Base-by-base conservation (phyloP, 2,329 filamentous ascomycete genomes). In the Lachnellula occidentalis region DNA sequence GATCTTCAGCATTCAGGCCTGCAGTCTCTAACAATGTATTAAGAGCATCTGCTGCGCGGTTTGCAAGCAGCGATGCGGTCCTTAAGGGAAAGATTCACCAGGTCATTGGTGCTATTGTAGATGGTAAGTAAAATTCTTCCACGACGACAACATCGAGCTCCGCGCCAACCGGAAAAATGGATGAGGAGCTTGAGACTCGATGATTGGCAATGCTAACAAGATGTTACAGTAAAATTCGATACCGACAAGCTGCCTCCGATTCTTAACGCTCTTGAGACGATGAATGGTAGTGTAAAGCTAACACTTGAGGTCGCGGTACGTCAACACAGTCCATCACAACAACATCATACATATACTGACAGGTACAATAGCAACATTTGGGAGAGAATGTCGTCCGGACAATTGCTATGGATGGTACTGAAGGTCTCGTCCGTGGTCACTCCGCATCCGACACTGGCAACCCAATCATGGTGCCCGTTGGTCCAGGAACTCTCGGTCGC, bases 371-470 rank as follows among this genome's bases (percentile, higher is more conserved):
- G 91, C 94, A 99, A 96, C 94, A 97, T 86, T 80, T 99, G 77
- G 94, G 94, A 81, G 90, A 99, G 83, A 96, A 90, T 82, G 90
- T 96, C 74, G 94, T 99, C 76, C 87, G 94, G 78, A 95, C 90
- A 78, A 99, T 99, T 95, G 94, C 94, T 79, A 99, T 99, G 94
- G 94, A 99, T 79, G 94, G 92, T 95, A 99, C 92, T 74, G 94
- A 97, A 83, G 94, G 94, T 94, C 90, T 99, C 70, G 88, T 92
- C 74, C 92, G 94, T 85, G 94, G 94, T 74, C 79, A 85, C 72
- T 82, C 83, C 76, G 90, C 86, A 68, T 77, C 76, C 69, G 94
- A 99, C 78, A 96, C 92, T 73, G 94, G 94, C 74, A 80, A 85
- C 67, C 94, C 94, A 73, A 99, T 99, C 82, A 91, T 83, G 78